A percentile compares a stretch with the other conserved stretches of the same genome.
Conservation (phyloP, 345 rosid genomes). For the Nasturtium officinale region DNA sequence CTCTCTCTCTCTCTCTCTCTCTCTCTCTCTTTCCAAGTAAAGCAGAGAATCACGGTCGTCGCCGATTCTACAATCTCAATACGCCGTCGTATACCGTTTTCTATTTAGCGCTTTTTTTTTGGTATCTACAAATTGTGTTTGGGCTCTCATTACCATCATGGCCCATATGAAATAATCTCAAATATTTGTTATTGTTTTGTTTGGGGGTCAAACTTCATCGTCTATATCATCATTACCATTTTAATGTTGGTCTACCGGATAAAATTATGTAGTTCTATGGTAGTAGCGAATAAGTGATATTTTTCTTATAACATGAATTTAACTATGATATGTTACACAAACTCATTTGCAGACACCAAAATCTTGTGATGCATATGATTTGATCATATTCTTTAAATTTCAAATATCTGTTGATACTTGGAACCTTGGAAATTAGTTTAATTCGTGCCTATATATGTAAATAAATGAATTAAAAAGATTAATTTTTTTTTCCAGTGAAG, state of each 20-base stretch:
- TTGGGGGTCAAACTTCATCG: too few species aligned
- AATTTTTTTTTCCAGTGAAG: conserved; percentile 7
- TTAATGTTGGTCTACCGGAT: too few species aligned
- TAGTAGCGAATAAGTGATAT: too few species aligned
- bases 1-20: conserved; percentile 12
- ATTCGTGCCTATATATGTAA: background rate
- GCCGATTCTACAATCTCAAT: background rate
- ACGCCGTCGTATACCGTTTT: background rate
- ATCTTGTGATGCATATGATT: background rate
- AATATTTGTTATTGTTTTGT: too few species aligned
- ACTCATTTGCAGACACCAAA: background rate
- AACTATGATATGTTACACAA: background rate
- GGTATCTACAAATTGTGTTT: background rate
- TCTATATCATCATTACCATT: background rate
- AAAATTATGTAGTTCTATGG: background rate
- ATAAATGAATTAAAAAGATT: background rate
- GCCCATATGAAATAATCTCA: background rate
- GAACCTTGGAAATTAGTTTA: background rate
- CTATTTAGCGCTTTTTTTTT: background rate
- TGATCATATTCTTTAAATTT: background rate
- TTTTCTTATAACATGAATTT: background rate
- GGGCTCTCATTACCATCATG: background rate
- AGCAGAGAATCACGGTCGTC: conserved; percentile 13
- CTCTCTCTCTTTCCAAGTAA: background rate
- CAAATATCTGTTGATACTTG: too few species aligned